These are phyloP conservation scores for Truncatella angustata DNA, from an alignment of 2,329 filamentous ascomycete genomes.

Conservation along the genomic window DNA sequence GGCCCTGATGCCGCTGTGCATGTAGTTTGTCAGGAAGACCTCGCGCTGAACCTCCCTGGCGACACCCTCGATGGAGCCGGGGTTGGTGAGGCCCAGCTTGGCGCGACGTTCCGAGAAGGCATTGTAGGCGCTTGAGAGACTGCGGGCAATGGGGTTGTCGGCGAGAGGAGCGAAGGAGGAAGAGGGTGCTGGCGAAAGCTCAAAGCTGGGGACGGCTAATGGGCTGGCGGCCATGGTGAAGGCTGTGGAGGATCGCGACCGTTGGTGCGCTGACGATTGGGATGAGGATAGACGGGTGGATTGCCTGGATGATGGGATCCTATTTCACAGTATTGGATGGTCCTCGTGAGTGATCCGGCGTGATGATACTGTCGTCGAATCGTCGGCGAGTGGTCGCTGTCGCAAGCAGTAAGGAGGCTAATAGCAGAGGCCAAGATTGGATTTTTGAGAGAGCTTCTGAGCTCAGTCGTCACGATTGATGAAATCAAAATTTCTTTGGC, in stretches of 20 bases:
- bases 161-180: conserved; percentile 65
- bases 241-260: conserved; percentile 15
- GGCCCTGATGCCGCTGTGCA: conserved; percentile 93
- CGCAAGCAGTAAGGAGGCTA: not conserved
- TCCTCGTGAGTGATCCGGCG: not conserved
- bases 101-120: conserved; percentile 83
- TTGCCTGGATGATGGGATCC: no score
- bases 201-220: no score
- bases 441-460: conserved; percentile 9
- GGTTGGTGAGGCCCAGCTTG: conserved; percentile 85
- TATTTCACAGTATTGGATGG: no score
- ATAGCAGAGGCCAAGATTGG: conserved; percentile 1
- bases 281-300: no score
- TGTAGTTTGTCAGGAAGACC: conserved; percentile 93
- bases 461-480: conserved; percentile 12
- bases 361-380: not conserved
- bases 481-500: conserved; percentile 15
- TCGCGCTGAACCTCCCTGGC: conserved; percentile 92
- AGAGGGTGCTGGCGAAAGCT: conserved; percentile 32
- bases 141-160: conserved; percentile 69
- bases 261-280: not conserved
- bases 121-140: conserved; percentile 73
- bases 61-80: conserved; percentile 87
- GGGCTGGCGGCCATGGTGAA: conserved; percentile 55
- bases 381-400: conserved; percentile 4